Conservation (phyloP, 345 rosid genomes). For the Eucalyptus cloeziana region DNA sequence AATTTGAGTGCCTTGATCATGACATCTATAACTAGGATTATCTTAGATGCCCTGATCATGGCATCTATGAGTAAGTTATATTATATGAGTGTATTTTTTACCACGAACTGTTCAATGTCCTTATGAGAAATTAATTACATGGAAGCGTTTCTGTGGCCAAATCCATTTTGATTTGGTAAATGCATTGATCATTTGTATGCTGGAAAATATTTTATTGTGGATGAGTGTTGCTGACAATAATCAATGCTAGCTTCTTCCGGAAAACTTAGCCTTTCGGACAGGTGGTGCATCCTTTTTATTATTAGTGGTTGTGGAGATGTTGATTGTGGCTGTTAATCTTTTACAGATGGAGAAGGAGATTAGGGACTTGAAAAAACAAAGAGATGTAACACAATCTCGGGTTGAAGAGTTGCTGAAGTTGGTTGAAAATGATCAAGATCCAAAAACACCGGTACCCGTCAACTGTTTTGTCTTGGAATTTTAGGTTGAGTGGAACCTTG, state of each 20-base stretch:
- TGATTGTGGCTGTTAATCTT: constrained; percentile 1
- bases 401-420: constrained; percentile 59
- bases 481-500: neutral
- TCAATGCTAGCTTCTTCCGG: neutral
- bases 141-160: neutral
- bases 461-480: neutral
- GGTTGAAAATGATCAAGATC: constrained; percentile 45
- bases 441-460: constrained; percentile 34
- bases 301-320: neutral
- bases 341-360: constrained; percentile 85
- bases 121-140: neutral
- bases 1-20: neutral
- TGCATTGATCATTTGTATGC: neutral
- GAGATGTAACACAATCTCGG: constrained; percentile 80
- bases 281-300: neutral
- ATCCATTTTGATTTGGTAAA: neutral
- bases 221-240: neutral
- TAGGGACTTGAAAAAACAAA: constrained; percentile 62
- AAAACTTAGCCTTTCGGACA: neutral
- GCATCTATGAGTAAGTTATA: neutral
- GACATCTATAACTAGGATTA: neutral
- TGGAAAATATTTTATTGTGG: neutral
- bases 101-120: neutral
- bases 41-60: neutral
- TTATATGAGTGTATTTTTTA: neutral